Percentiles rank a stretch among this genome's conserved stretches.
Conservation (phyloP, 768 basidiomycete genomes). For the Floccularia luteovirens region DNA sequence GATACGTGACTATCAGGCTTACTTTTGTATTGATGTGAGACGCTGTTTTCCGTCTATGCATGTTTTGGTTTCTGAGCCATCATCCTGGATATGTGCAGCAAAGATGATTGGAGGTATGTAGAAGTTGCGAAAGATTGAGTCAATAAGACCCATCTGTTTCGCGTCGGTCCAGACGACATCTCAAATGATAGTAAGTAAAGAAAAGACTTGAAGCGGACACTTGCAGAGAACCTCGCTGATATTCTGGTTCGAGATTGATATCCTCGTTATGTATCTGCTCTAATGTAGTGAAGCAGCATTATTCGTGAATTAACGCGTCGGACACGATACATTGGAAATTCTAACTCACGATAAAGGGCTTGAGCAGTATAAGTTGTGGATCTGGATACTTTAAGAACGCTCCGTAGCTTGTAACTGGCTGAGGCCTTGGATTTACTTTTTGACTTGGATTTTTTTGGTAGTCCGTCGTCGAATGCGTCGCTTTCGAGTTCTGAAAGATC, state of each 20-base stretch:
- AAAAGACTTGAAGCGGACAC: background rate
- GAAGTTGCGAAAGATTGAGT: conserved; percentile 72
- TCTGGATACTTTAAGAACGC: conserved; percentile 46
- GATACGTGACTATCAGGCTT: conserved; percentile 14
- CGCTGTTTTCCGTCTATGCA: conserved; percentile 83
- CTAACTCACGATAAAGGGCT: conserved; percentile 40
- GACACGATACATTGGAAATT: background rate
- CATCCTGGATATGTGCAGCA: conserved; percentile 45
- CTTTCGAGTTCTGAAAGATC: conserved; percentile 24
- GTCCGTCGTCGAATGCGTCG: conserved; percentile 12
- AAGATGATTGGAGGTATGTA: conserved; percentile 28
- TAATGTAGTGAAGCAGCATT: conserved; percentile 17
- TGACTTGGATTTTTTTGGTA: conserved; percentile 13
- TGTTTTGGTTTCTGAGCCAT: conserved; percentile 58
- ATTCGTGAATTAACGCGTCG: no score
- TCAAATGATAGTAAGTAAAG: conserved; percentile 13
- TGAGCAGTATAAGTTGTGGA: conserved; percentile 61
- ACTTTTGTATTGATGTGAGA: conserved; percentile 68
- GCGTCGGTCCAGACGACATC: conserved; percentile 76
- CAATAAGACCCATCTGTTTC: conserved; percentile 71
- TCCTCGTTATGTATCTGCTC: conserved; percentile 60
- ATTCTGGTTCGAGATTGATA: conserved; percentile 70
- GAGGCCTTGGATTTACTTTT: background rate
- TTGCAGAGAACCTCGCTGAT: conserved; percentile 55
- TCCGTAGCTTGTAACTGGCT: conserved; percentile 23